These are phyloP conservation scores for Komagataella populi DNA, from an alignment of 805 yeast genomes.

Conservation along the genomic window DNA sequence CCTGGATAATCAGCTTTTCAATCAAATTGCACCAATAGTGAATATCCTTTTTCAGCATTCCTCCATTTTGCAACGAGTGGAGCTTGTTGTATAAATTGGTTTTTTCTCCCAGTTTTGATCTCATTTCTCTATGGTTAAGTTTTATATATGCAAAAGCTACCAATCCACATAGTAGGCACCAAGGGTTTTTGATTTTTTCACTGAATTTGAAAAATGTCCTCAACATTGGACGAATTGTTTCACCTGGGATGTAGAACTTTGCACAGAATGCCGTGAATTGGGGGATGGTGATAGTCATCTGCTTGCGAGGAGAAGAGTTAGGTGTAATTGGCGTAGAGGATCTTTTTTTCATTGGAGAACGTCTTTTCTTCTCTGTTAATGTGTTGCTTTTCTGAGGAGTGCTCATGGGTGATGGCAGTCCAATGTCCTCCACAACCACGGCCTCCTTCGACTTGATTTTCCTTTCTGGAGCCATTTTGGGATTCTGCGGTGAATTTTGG, in stretches of 20 bases:
- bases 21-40: slow-evolving; percentile 39
- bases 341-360: not conserved
- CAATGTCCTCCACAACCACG: not conserved
- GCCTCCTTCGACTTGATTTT: not conserved
- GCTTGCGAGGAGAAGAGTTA: not conserved
- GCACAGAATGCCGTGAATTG: slow-evolving; percentile 40
- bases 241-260: slow-evolving; percentile 46
- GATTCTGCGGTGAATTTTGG: slow-evolving; percentile 6
- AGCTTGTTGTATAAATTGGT: slow-evolving; percentile 34
- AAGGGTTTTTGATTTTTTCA: slow-evolving; percentile 43
- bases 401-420: not conserved
- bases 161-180: slow-evolving; percentile 61
- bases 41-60: slow-evolving; percentile 33
- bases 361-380: not conserved
- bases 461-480: not conserved
- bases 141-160: slow-evolving; percentile 44
- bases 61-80: slow-evolving; percentile 39
- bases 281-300: not conserved
- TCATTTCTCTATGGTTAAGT: slow-evolving; percentile 33
- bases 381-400: not conserved
- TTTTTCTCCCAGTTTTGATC: slow-evolving; percentile 33
- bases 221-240: slow-evolving; percentile 33
- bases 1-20: slow-evolving; percentile 37
- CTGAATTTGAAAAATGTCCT: slow-evolving; percentile 36
- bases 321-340: not conserved